Evolutionary conservation across 1,139 yeast genomes (phyloP).

Genomic region (Sugiyamaella pinicola): DNA sequence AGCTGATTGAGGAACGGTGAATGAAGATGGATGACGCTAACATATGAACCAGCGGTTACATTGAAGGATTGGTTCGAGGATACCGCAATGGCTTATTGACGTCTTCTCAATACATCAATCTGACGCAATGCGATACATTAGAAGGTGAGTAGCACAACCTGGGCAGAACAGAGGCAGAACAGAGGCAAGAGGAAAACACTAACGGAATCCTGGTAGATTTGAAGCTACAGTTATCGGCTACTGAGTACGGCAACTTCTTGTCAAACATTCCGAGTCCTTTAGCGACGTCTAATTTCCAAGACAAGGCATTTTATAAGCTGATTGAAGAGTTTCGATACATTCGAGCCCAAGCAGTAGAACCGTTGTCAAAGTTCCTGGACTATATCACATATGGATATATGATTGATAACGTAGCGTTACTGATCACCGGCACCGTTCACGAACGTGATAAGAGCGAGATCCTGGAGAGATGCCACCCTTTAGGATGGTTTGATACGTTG

Average conservation of each 20-base stretch:
- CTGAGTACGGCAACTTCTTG: conserved; percentile 92
- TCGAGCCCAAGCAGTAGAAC: conserved; percentile 80
- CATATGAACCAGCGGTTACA: conserved; percentile 60
- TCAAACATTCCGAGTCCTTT: conserved; percentile 80
- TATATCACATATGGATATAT: conserved; percentile 93
- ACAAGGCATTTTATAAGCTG: conserved; percentile 70
- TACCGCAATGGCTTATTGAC: conserved; percentile 82
- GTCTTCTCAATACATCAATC: conserved; percentile 77
- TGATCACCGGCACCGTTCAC: conserved; percentile 96
- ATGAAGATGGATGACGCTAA: no score
- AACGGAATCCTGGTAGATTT: conserved; percentile 54
- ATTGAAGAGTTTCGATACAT: conserved; percentile 84
- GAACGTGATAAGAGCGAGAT: conserved; percentile 89
- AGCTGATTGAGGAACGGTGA: no score
- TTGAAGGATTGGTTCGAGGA: conserved; percentile 95
- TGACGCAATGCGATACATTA: conserved; percentile 93
- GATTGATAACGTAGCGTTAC: conserved; percentile 95
- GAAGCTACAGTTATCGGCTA: conserved; percentile 88
- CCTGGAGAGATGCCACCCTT: conserved; percentile 86
- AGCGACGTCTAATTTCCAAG: conserved; percentile 81
- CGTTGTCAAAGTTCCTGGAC: conserved; percentile 79
- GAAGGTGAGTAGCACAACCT: conserved; percentile 47
- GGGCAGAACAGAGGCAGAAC: conserved; percentile 1
- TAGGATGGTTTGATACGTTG: conserved; percentile 97
- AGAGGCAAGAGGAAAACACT: background rate